Percentiles rank a stretch among this genome's conserved stretches.
These are phyloP conservation scores for Penicillium sp. DNA, from an alignment of 2,329 filamentous ascomycete genomes.

Conservation along the genomic window DNA sequence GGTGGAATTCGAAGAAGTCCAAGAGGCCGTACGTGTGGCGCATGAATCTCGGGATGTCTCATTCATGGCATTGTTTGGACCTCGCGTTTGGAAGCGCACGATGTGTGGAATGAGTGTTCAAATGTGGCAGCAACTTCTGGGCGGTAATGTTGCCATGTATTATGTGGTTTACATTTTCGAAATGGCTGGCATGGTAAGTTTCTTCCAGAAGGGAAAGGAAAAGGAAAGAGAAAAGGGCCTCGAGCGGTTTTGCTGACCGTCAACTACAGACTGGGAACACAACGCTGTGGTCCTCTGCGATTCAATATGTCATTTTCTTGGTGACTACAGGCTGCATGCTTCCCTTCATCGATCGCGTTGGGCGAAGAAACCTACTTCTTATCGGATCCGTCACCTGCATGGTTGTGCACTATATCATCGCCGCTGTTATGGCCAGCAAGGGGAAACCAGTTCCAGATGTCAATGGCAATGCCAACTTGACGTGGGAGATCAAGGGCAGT, in stretches of 20 bases:
- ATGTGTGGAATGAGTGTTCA: slow-evolving; percentile 53
- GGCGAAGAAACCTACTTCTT: slow-evolving; percentile 49
- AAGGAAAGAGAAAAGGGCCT: fast-evolving
- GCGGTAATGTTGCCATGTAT: slow-evolving; percentile 58
- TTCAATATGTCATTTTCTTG: slow-evolving; percentile 57
- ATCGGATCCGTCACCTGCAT: slow-evolving; percentile 47
- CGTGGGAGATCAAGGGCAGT: slow-evolving; percentile 48
- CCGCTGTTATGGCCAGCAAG: slow-evolving; percentile 50
- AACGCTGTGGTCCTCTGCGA: slow-evolving; percentile 52
- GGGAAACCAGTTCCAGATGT: slow-evolving; percentile 47
- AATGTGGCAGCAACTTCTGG: slow-evolving; percentile 57
- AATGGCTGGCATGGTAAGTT: slow-evolving; percentile 53
- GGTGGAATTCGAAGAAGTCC: slow-evolving; percentile 47
- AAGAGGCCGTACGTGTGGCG: slow-evolving; percentile 31
- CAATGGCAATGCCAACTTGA: slow-evolving; percentile 45
- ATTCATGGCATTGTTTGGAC: slow-evolving; percentile 44
- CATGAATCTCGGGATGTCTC: slow-evolving; percentile 33
- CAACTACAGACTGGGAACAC: slow-evolving; percentile 33
- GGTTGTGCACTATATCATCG: slow-evolving; percentile 53
- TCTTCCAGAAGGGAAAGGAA: too few relatives aligned
- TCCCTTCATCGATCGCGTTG: slow-evolving; percentile 50
- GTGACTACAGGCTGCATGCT: slow-evolving; percentile 52
- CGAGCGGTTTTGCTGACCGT: not conserved
- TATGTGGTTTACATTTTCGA: slow-evolving; percentile 61
- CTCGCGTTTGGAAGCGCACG: slow-evolving; percentile 51